Evolutionary conservation across 352 stramenopile genomes (phyloP).

Genomic region (Globisporangium uncinulatum): DNA sequence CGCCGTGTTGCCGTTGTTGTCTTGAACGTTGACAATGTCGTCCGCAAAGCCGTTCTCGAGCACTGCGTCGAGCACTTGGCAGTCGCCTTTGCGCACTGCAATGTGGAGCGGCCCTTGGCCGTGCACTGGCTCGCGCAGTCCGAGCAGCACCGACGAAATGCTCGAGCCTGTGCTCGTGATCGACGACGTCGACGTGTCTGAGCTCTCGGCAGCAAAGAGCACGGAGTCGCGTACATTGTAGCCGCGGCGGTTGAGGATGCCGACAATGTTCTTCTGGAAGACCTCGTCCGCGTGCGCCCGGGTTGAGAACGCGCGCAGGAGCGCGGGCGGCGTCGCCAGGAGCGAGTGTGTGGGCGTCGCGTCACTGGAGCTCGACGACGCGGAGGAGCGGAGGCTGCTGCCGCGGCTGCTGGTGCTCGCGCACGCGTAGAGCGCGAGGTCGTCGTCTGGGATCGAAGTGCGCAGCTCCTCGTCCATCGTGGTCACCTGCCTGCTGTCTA

Average conservation of each 20-base stretch:
- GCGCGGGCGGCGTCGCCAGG: background rate
- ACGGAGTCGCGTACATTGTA: slow-evolving; percentile 77
- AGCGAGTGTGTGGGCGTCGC: slow-evolving; percentile 2
- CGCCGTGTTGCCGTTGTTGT: slow-evolving; percentile 80
- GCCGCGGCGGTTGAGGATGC: slow-evolving; percentile 75
- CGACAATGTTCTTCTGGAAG: slow-evolving; percentile 64
- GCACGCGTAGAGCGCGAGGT: too few species aligned
- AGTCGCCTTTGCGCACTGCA: slow-evolving; percentile 65
- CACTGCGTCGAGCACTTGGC: slow-evolving; percentile 64
- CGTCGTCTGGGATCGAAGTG: too few species aligned
- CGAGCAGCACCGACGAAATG: slow-evolving; percentile 64
- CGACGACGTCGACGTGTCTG: slow-evolving; percentile 48
- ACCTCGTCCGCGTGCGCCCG: slow-evolving; percentile 36
- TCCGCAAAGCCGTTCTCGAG: slow-evolving; percentile 64
- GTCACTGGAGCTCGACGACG: background rate
- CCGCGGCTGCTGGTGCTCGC: background rate
- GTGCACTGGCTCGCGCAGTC: slow-evolving; percentile 65
- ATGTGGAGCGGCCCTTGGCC: slow-evolving; percentile 76
- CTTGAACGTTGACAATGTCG: slow-evolving; percentile 57
- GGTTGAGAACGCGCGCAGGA: slow-evolving; percentile 3
- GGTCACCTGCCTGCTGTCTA: too few species aligned
- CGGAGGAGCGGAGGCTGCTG: background rate
- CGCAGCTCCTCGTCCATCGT: too few species aligned
- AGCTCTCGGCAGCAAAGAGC: slow-evolving; percentile 30
- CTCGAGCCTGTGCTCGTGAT: slow-evolving; percentile 56